Conservation (phyloP, 148 eudicot species). For the Rhododendron simsii region DNA sequence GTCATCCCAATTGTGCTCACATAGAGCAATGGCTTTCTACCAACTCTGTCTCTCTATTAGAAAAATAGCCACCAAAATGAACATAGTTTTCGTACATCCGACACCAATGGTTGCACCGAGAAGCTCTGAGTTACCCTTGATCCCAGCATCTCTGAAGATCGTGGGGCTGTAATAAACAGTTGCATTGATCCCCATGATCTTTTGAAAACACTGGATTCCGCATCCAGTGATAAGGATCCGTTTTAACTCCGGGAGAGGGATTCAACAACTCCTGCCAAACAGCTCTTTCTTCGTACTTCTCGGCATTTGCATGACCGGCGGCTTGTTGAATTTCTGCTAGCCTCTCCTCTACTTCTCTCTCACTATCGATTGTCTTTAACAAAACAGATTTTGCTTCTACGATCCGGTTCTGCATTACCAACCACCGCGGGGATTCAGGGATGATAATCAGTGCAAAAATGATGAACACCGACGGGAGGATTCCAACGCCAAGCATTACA, state of each 20-base stretch:
- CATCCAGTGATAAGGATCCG: constrained; percentile 71
- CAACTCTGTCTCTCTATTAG: constrained; percentile 55
- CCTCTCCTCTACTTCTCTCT: constrained; percentile 65
- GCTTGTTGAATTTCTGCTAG: constrained; percentile 59
- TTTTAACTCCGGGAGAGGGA: constrained; percentile 59
- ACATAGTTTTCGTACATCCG: constrained; percentile 67
- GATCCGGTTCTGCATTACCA: constrained; percentile 69
- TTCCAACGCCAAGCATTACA: constrained; percentile 83
- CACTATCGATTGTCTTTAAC: constrained; percentile 44
- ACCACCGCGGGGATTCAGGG: constrained; percentile 94
- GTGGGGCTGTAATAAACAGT: constrained; percentile 78
- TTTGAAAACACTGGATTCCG: constrained; percentile 86
- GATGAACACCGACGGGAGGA: constrained; percentile 73
- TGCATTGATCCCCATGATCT: constrained; percentile 80
- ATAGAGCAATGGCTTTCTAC: constrained; percentile 79
- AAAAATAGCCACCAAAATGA: constrained; percentile 64
- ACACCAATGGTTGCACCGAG: constrained; percentile 77
- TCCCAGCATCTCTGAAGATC: constrained; percentile 69
- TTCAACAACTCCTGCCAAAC: constrained; percentile 61
- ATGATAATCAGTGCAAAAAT: constrained; percentile 64
- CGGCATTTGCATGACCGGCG: constrained; percentile 34
- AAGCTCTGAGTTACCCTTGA: constrained; percentile 35
- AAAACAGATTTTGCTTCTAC: constrained; percentile 72
- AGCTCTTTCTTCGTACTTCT: constrained; percentile 37
- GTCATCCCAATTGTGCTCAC: constrained; percentile 92